Evolutionary conservation across 2,329 filamentous ascomycete species (phyloP), one percentile per base, ranked within the genome.

Genomic region (Verticillium zaregamsianum): DNA sequence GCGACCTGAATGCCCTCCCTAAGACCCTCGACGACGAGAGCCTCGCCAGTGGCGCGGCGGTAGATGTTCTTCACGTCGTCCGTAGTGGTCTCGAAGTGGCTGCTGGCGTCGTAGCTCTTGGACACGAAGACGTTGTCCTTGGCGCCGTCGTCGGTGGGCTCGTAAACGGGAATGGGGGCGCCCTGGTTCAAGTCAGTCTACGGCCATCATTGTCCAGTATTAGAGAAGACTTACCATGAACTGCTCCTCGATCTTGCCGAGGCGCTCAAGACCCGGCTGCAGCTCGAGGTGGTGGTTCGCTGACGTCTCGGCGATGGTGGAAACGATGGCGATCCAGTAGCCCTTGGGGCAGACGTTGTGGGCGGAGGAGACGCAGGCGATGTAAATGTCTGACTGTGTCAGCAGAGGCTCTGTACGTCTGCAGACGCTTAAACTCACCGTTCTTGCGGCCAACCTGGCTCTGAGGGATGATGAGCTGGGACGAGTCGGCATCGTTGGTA

Each of bases 341-440:
- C 94, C 94, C 86, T 97, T 96, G 71, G 96, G 95, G 82, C 94
- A 98, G 70, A 99, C 96, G 71, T 96, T 98, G 82, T 99, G 96
- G 40, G 93, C 92, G 45, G 92, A 92, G 1, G 93, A 97, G 63
- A 99, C 93, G 75, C 95, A 91, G 62, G 95, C 94, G 73, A 99
- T 90, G 84, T 99, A 99, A 73, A 99, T 93, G 73, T 98, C 92
- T 95, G 66, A 8, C 55, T 25, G 12, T 6, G 25, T 68, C 62
- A 69, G 67, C 60, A 54, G 28, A 5, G 6, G 49, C 45, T n/a
- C 35, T 61, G 15, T n/a, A 55, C 3, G 9, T 3, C 15, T 31
- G 8, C 9, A 17, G 14, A 2, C 12, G 15, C 9, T 20, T 31
- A 5, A 14, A 73, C 87, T 72, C 80, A 95, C 92, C 95, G 74